Evolutionary conservation across 306 rosid genomes (phyloP).

Genomic region (Sindora glabra): DNA sequence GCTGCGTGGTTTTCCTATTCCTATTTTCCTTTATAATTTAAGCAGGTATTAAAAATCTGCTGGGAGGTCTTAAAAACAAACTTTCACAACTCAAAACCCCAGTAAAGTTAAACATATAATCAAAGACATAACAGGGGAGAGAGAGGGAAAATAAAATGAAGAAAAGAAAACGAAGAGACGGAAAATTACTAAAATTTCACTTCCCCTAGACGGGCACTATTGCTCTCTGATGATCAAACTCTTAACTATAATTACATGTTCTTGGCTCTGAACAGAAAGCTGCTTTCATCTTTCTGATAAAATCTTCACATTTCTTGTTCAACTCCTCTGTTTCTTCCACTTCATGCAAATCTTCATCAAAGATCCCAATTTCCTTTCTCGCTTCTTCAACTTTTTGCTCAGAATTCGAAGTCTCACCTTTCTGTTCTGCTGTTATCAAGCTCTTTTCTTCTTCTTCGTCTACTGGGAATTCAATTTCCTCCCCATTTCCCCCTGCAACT

Average conservation of each 20-base stretch:
- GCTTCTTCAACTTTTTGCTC: conserved; percentile 4
- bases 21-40: too few species aligned
- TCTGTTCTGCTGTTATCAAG: background rate
- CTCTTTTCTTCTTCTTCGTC: background rate
- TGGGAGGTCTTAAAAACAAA: too few species aligned
- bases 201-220: conserved; percentile 3
- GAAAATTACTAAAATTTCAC: background rate
- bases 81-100: too few species aligned
- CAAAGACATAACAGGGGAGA: too few species aligned
- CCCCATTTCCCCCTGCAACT: background rate
- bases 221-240: background rate
- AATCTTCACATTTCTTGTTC: conserved; percentile 73
- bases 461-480: background rate
- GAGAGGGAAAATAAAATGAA: too few species aligned
- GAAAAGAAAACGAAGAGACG: too few species aligned
- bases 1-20: too few species aligned
- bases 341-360: conserved; percentile 10
- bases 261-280: conserved; percentile 37
- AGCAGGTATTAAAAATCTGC: too few species aligned
- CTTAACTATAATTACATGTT: background rate
- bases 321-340: conserved; percentile 50
- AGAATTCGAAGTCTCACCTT: background rate
- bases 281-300: conserved; percentile 58
- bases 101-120: too few species aligned
- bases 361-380: background rate